Percentiles rank a stretch among this genome's conserved stretches.
Evolutionary conservation across 768 basidiomycete species (phyloP).

Genomic region (Tubosaeta brunneosetosa): DNA sequence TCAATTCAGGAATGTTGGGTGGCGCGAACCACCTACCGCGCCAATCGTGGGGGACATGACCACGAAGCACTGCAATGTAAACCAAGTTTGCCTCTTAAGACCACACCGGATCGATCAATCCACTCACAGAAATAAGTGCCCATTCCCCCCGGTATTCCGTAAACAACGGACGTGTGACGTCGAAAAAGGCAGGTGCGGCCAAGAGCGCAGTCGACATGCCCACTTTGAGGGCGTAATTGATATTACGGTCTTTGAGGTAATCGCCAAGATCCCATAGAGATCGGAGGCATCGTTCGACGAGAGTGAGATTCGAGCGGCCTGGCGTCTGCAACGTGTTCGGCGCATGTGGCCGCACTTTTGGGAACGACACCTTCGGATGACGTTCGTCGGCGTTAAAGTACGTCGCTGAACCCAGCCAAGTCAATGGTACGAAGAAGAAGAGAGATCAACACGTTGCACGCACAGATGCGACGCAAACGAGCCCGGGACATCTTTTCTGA

Average conservation of each 20-base stretch:
- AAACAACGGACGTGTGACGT: slow-evolving; percentile 70
- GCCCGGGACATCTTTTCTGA: slow-evolving; percentile 16
- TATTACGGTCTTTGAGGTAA: slow-evolving; percentile 63
- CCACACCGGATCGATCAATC: slow-evolving; percentile 3
- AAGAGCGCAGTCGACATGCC: slow-evolving; percentile 80
- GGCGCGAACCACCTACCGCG: slow-evolving; percentile 46
- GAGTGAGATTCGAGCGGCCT: slow-evolving; percentile 50
- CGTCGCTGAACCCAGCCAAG: slow-evolving; percentile 32
- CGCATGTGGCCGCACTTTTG: slow-evolving; percentile 76
- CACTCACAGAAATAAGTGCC: slow-evolving; percentile 85
- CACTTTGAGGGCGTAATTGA: slow-evolving; percentile 85
- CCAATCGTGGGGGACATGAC: slow-evolving; percentile 91
- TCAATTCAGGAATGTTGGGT: neutral
- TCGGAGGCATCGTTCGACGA: slow-evolving; percentile 61
- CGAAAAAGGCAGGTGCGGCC: slow-evolving; percentile 85
- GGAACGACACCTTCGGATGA: slow-evolving; percentile 62
- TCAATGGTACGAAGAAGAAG: slow-evolving; percentile 8
- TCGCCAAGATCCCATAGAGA: slow-evolving; percentile 67
- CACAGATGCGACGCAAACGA: slow-evolving; percentile 41
- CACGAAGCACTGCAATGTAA: slow-evolving; percentile 61
- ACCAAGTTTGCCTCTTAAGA: slow-evolving; percentile 8
- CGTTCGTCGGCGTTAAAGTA: slow-evolving; percentile 49
- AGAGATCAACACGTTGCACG: neutral
- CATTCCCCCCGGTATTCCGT: slow-evolving; percentile 87
- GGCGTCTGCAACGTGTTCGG: slow-evolving; percentile 86